Conservation (phyloP, 73 alveolate genomes). For the Breviolum minutum region DNA sequence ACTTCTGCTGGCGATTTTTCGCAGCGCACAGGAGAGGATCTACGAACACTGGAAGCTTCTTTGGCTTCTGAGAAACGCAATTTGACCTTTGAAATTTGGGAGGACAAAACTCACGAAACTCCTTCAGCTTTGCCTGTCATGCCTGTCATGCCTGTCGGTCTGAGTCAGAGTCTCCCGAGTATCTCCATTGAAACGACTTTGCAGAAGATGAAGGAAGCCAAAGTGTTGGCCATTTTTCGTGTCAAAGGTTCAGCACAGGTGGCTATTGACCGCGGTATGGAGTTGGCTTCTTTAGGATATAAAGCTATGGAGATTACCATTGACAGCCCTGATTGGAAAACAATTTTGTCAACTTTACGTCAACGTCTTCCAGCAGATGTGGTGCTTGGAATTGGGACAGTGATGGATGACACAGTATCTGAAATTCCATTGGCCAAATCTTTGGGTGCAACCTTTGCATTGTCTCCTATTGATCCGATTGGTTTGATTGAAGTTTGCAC, state of each 20-base stretch:
- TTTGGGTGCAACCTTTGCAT: constrained; percentile 47
- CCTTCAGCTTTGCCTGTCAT: background rate
- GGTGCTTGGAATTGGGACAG: constrained; percentile 70
- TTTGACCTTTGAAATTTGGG: background rate
- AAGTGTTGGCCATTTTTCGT: constrained; percentile 58
- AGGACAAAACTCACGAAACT: background rate
- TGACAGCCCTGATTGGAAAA: constrained; percentile 74
- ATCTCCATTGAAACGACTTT: background rate
- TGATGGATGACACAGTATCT: constrained; percentile 46
- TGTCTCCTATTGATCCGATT: constrained; percentile 64
- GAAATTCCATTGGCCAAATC: constrained; percentile 13
- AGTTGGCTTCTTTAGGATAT: constrained; percentile 32
- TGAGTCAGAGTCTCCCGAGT: background rate
- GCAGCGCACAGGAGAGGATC: background rate
- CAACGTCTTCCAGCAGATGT: constrained; percentile 34
- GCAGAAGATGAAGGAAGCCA: constrained; percentile 17
- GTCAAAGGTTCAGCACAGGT: constrained; percentile 9
- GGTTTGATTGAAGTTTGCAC: constrained; percentile 30
- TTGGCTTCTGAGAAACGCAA: background rate
- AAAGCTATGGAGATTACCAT: constrained; percentile 47
- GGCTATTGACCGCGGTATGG: constrained; percentile 56
- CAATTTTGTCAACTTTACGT: background rate
- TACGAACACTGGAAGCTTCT: constrained; percentile 6
- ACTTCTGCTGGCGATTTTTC: constrained; percentile 50
- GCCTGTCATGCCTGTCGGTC: background rate